A percentile compares a stretch with the other conserved stretches of the same genome.
Evolutionary conservation across 2,329 filamentous ascomycete genomes (phyloP).

Genomic region (Penicillium polonicum): DNA sequence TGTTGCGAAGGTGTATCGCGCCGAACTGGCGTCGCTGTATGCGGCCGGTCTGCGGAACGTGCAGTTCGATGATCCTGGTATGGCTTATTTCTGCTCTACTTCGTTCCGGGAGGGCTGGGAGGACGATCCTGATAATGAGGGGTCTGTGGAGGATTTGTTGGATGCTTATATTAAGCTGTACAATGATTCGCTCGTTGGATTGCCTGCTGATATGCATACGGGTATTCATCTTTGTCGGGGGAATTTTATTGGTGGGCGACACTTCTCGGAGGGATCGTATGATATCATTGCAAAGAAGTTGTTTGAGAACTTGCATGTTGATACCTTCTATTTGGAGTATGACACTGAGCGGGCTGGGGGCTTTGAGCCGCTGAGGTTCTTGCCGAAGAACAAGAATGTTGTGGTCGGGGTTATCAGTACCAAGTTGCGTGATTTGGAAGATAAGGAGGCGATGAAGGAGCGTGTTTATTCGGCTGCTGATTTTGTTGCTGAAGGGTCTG

Average conservation of each 20-base stretch:
- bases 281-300: constrained; percentile 66
- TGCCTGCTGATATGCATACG: constrained; percentile 69
- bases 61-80: constrained; percentile 65
- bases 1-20: constrained; percentile 64
- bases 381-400: constrained; percentile 62
- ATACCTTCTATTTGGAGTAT: constrained; percentile 70
- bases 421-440: constrained; percentile 61
- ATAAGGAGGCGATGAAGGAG: constrained; percentile 62
- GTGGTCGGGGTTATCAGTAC: constrained; percentile 62
- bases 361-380: constrained; percentile 62
- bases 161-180: constrained; percentile 75
- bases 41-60: constrained; percentile 63
- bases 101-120: constrained; percentile 70
- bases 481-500: constrained; percentile 66
- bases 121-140: constrained; percentile 64
- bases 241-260: constrained; percentile 65
- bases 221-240: constrained; percentile 71
- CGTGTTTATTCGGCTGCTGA: constrained; percentile 62
- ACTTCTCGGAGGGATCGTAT: constrained; percentile 66
- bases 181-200: constrained; percentile 65
- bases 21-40: constrained; percentile 60
- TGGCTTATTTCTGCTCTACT: constrained; percentile 71
- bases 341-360: constrained; percentile 65
- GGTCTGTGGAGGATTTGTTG: constrained; percentile 67
- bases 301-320: constrained; percentile 61